Base-by-base conservation (phyloP, 108 stramenopile species). In the Nitzschia sp. region DNA sequence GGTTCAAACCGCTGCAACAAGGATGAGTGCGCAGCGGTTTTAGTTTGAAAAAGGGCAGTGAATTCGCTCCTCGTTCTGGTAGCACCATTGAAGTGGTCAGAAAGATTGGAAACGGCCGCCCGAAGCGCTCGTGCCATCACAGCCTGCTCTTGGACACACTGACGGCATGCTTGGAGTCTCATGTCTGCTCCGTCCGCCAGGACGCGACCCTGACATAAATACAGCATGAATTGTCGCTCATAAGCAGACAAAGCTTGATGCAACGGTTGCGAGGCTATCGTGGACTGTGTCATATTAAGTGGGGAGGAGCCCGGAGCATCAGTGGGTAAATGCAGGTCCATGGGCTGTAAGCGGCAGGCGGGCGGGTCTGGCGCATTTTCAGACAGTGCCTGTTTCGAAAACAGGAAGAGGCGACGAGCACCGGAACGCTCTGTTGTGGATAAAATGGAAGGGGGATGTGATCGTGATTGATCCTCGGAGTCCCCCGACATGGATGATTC, bases 51-150 rank as follows among this genome's bases (percentile, higher is more conserved):
- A 11, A 75, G 52, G 11, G 86, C 34, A 8, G 75, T 76, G 57
- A 93, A 90, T 68, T 88, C 85, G 26, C 82, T 68, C 25, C 86
- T 58, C 13, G 86, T 84, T n/a, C 91, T 61, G 16, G 81, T 53
- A 19, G 88, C 88, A 34, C 77, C 77, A 63, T 88, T 78, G 44
- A 85, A 86, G 55, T 89, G 88, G 75, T 87, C 91, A 21, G 91
- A 85, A 23, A 90, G 71, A 66, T 93, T 93, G n/a, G 88, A 89
- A 25, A 93, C 88, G 19, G 91, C 91, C 9, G 91, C 91, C 34
- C 91, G 60, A 47, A 93, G 63, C 16, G 91, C 88, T 55, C 85
- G 48, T 13, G 86, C 91, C 71, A 93, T 88, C 1, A 89, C 83
- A n/a, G 84, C 88, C 56, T 87, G 85, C 68, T 93, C 91, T 55